A percentile compares a stretch with the other conserved stretches of the same genome.
Evolutionary conservation across 345 rosid species (phyloP).

Genomic region (Populus ilicifolia): DNA sequence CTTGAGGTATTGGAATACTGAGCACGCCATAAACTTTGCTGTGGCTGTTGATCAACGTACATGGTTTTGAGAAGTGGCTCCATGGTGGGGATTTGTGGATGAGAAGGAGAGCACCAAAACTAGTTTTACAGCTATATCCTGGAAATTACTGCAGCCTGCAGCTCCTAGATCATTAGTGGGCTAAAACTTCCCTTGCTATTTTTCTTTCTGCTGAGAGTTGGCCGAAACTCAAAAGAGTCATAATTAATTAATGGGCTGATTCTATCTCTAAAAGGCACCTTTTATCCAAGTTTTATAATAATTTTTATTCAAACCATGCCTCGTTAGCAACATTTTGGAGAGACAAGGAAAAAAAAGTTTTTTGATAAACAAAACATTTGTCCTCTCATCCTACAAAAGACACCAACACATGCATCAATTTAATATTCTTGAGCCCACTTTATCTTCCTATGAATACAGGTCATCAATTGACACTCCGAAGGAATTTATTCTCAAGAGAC

Average conservation of each 20-base stretch:
- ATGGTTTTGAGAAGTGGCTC: not conserved
- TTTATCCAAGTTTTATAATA: not conserved
- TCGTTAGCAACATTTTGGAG: constrained; percentile 29
- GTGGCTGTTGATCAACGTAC: not conserved
- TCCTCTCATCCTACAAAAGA: constrained; percentile 23
- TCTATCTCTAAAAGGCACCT: not conserved
- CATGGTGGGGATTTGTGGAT: not conserved
- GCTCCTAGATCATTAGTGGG: too few relatives aligned
- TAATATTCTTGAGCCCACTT: constrained; percentile 10
- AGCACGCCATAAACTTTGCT: constrained; percentile 10
- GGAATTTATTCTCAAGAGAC: not conserved
- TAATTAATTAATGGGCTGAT: not conserved
- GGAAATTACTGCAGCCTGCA: not conserved
- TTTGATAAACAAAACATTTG: constrained; percentile 29
- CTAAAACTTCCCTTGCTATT: not conserved
- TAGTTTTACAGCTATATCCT: not conserved
- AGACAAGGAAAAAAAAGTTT: not conserved
- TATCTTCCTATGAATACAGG: constrained; percentile 47
- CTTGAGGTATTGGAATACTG: constrained; percentile 13
- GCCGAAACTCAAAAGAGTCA: not conserved
- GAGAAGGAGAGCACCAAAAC: not conserved
- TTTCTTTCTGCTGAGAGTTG: not conserved
- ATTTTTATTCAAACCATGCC: constrained; percentile 1
- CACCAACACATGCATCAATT: constrained; percentile 13
- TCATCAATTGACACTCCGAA: constrained; percentile 1